These are phyloP conservation scores for Apostasia ramifera DNA, from an alignment of 106 monocot genomes.

Conservation along the genomic window DNA sequence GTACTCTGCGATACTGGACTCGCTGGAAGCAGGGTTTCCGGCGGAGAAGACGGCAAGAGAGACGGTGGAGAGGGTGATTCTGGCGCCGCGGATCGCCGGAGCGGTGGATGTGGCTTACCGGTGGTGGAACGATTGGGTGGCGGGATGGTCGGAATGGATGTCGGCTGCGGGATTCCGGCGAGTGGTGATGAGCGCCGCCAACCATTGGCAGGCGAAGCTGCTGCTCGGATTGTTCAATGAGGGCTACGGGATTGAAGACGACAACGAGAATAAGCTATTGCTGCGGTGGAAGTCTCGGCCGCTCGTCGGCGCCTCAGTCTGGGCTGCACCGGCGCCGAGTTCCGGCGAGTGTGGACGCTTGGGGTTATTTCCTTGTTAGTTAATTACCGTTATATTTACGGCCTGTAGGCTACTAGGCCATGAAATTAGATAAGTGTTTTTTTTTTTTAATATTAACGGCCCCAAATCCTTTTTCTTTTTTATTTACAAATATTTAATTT, in stretches of 20 bases:
- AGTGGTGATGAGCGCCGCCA: conserved; percentile 16
- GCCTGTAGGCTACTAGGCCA: too few species aligned
- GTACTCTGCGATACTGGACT: conserved; percentile 22
- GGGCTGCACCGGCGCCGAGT: conserved; percentile 2
- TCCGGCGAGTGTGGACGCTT: too few species aligned
- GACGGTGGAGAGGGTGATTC: conserved; percentile 24
- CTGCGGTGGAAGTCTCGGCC: conserved; percentile 18
- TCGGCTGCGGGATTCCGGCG: conserved; percentile 3
- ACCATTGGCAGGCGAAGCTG: conserved; percentile 17
- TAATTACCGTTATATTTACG: too few species aligned
- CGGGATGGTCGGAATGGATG: conserved; percentile 18
- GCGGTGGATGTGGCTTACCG: conserved; percentile 13
- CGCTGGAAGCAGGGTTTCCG: conserved; percentile 24
- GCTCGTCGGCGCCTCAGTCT: conserved; percentile 15
- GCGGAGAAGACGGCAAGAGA: conserved; percentile 18
- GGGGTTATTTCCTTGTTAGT: too few species aligned
- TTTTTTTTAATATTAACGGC: too few species aligned
- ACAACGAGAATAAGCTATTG: conserved; percentile 9
- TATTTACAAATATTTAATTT: too few species aligned
- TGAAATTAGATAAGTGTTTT: too few species aligned
- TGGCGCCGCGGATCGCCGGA: conserved; percentile 20
- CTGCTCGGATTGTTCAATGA: conserved; percentile 25
- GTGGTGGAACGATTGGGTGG: background rate
- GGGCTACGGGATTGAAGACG: conserved; percentile 16
- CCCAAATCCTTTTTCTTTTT: too few species aligned